Base-by-base conservation (phyloP, 1,284 basidiomycete species). In the Flammula alnicola region DNA sequence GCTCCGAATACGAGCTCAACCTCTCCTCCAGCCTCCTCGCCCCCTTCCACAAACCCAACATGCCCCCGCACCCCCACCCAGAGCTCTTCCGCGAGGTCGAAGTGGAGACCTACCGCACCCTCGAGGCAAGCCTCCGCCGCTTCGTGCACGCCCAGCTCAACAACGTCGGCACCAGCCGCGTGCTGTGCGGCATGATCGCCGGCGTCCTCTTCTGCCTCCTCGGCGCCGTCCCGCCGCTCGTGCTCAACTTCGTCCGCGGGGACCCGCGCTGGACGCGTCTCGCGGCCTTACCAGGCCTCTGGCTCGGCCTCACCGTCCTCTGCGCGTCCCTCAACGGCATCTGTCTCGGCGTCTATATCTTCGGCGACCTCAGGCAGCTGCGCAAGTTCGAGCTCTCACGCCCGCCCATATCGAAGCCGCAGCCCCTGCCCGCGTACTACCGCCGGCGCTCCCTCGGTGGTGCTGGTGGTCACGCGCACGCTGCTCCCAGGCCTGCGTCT, bases 351-450 rank as follows among this genome's bases (percentile, higher is more conserved):
- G 81, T 91, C 10, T 91, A 89, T 63, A 61, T 91, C 19, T 89
- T 91, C 60, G 88, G 88, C n/a, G 88, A 91, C 65, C 72, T 89
- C 23, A 76, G 88, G 7, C 89, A 91, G 61, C 75, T 91, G 12
- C 80, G 86, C 59, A 85, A 82, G 54, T 90, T 89, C 60, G 88
- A 91, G 63, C 79, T 91, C 23, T 68, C 78, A 0, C 76, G 86
- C 17, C 86, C 87, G 3, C 69, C 77, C 7, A 83, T 84, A 53
- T 80, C 81, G 0, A 75, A 73, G 42, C 78, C 80, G 4, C 63
- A 75, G 38, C 72, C 73, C 0, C 57, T 73, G 26, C 63, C 66
- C 31, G 56, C 55, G 11, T 50, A 59, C 11, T 37, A 44, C 11
- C 49, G n/a, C 17, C 7, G 25, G n/a, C 41, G 44, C 19, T 20